Evolutionary conservation across 768 basidiomycete species (phyloP), one percentile per base, ranked within the genome.

Genomic region (Russula compacta): DNA sequence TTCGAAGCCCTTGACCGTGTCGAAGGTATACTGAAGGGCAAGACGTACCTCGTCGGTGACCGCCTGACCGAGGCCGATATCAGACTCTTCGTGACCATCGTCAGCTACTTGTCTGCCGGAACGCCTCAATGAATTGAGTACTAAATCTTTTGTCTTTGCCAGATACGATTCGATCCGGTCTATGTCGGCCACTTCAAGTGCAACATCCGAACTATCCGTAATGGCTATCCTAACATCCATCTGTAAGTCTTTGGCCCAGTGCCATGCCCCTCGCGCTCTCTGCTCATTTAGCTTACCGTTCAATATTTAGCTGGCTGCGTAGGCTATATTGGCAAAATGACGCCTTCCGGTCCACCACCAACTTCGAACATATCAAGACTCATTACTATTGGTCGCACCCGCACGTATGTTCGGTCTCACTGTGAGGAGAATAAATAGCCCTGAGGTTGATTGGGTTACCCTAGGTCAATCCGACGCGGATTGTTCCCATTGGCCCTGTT

Each of bases 151-250:
- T 46, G 15, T 21, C 29, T 43, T 35, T 4, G 2, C 56, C 59
- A 91, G 88, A 75, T 92, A 63, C 90, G 92, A 39, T 95, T 94
- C 73, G 93, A 95, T 67, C 85, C 86, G 1, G 95, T 88, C 15
- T 98, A 98, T 73, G 81, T 87, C 50, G 83, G 86, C 0, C 91
- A 93, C 71, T 98, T 98, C 81, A 98, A 98, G 68, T 95, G 92
- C 76, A 94, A 95, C 77, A 71, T 92, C 65, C 84, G 86, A 35
- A 84, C 81, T 46, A 89, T 97, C 69, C 90, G 95, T 24, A 76
- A 84, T 68, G 89, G 89, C 6, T 98, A 94, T 73, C 94, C 95
- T 19, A 80, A 84, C 51, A 81, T 97, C 52, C 81, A 98, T 29
- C 70, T 71, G 83, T 81, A 57, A 48, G 79, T 73, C 49, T 48